Evolutionary conservation across 441 rosid genomes (phyloP).

Genomic region (Brassica balearica): DNA sequence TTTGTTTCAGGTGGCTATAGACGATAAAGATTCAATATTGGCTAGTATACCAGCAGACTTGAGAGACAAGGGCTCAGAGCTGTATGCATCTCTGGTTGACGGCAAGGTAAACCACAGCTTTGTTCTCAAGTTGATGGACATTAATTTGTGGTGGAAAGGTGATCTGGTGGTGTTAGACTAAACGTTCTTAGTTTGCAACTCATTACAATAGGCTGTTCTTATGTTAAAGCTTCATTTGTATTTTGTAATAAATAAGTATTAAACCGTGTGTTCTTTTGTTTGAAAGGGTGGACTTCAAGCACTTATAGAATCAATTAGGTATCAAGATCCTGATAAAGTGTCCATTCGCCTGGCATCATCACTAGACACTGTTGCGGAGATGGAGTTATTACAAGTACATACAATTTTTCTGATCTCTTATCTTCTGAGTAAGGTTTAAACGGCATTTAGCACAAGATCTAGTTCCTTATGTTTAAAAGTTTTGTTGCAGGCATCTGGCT

Average conservation of each 20-base stretch:
- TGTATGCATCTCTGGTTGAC: slow-evolving; percentile 74
- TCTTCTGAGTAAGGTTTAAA: slow-evolving; percentile 4
- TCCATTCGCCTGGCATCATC: slow-evolving; percentile 88
- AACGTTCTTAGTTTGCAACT: slow-evolving; percentile 7
- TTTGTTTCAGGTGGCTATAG: slow-evolving; percentile 69
- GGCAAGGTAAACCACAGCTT: slow-evolving; percentile 63
- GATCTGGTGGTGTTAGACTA: slow-evolving; percentile 1
- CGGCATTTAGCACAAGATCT: background rate
- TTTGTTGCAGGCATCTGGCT: slow-evolving; percentile 84
- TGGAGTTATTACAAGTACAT: slow-evolving; percentile 90
- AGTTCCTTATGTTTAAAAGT: slow-evolving; percentile 36
- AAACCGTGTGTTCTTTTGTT: slow-evolving; percentile 16
- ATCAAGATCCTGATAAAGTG: slow-evolving; percentile 93
- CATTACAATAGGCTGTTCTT: background rate
- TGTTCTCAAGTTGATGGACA: slow-evolving; percentile 9
- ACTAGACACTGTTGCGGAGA: slow-evolving; percentile 78
- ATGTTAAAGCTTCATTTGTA: slow-evolving; percentile 8
- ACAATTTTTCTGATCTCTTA: background rate
- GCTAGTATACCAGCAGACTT: slow-evolving; percentile 75
- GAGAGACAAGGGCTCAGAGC: slow-evolving; percentile 71
- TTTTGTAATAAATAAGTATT: background rate
- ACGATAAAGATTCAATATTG: slow-evolving; percentile 76
- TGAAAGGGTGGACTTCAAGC: slow-evolving; percentile 85
- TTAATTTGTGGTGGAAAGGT: background rate
- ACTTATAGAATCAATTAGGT: slow-evolving; percentile 75